Evolutionary conservation across 2,329 filamentous ascomycete genomes (phyloP), one percentile per base, ranked within the genome.

Genomic region (Cucurbitaria berberidis): DNA sequence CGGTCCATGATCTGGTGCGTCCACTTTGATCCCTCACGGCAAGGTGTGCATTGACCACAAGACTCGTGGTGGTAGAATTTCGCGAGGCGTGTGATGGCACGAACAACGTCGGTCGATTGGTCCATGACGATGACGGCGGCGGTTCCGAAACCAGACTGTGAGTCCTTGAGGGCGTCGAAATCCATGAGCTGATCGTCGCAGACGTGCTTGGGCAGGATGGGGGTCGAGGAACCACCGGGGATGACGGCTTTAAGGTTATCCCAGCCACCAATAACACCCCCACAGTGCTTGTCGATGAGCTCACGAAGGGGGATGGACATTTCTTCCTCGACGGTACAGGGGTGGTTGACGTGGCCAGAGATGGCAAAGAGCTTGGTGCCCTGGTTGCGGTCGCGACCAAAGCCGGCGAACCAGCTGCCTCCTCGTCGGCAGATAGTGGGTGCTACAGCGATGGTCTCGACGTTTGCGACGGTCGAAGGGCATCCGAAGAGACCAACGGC

Each of bases 101-200:
- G 89, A 64, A 99, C 92, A 46, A 99, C 90, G 76, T 99, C 95
- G 61, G 95, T 90, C 71, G 89, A 93, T 84, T 98, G 96, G 81
- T 99, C 95, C 90, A 99, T 96, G 76, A 99, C 95, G 71, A 99
- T 96, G 65, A 99, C 93, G 53, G 95, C 95, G 3, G 95, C 95
- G 6, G 95, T 99, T 66, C 95, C 95, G 13, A 99, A 88, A 85
- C 95, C 95, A 57, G 92, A 96, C 80, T 98, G 95, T 66, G 88
- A 93, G 78, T 99, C 95, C 85, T 99, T 99, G 67, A 99, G 86
- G 9, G 90, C 93, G 75, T 99, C 95, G 73, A 98, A 99, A 80
- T 99, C 95, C 95, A 99, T 99, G 49, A 99, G 80, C 77, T 98
- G 93, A 69, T 96, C 88, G 76, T 97, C 93, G 76, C 95, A 98